Percentiles rank a stretch among this genome's conserved stretches.
Conservation (phyloP, 257 asterid genomes). For the Solanum chiquidenum region DNA sequence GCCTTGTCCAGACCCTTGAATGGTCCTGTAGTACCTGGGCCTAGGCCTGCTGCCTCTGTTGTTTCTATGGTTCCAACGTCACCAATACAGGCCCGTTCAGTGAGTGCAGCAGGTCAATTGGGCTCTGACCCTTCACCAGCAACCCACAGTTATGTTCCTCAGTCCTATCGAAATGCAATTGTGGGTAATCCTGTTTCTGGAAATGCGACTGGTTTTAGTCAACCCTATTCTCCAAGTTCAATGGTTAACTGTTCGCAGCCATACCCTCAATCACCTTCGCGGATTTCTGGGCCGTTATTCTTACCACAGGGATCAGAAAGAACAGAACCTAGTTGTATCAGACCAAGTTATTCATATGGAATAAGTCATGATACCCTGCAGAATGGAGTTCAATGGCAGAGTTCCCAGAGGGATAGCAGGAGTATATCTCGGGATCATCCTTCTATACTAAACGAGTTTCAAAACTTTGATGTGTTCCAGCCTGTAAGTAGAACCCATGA, state of each 20-base stretch:
- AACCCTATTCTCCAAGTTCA: slow-evolving; percentile 36
- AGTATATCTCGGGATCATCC: slow-evolving; percentile 20
- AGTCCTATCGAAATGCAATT: slow-evolving; percentile 79
- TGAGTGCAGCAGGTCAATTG: slow-evolving; percentile 66
- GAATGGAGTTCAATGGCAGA: slow-evolving; percentile 46
- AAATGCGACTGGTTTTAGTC: slow-evolving; percentile 35
- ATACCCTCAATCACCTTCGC: slow-evolving; percentile 35
- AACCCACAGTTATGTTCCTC: slow-evolving; percentile 47
- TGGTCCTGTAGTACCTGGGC: slow-evolving; percentile 57
- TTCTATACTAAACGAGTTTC: slow-evolving; percentile 24
- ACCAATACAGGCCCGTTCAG: slow-evolving; percentile 60
- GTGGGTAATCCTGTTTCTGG: slow-evolving; percentile 42
- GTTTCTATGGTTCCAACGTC: slow-evolving; percentile 45
- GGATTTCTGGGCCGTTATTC: slow-evolving; percentile 30
- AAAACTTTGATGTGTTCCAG: slow-evolving; percentile 28
- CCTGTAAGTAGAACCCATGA: slow-evolving; percentile 42
- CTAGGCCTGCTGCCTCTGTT: slow-evolving; percentile 40
- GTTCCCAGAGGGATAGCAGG: slow-evolving; percentile 39
- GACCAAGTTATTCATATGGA: slow-evolving; percentile 50
- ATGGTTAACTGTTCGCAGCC: slow-evolving; percentile 31
- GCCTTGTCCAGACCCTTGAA: slow-evolving; percentile 73
- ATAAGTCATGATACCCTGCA: slow-evolving; percentile 31
- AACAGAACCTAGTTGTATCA: slow-evolving; percentile 27
- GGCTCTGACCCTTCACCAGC: slow-evolving; percentile 53
- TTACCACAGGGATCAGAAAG: slow-evolving; percentile 40